phyloP scores from a whole-genome alignment of 805 yeast genomes.

The Wickerhamomyces rabaulensis region DNA sequence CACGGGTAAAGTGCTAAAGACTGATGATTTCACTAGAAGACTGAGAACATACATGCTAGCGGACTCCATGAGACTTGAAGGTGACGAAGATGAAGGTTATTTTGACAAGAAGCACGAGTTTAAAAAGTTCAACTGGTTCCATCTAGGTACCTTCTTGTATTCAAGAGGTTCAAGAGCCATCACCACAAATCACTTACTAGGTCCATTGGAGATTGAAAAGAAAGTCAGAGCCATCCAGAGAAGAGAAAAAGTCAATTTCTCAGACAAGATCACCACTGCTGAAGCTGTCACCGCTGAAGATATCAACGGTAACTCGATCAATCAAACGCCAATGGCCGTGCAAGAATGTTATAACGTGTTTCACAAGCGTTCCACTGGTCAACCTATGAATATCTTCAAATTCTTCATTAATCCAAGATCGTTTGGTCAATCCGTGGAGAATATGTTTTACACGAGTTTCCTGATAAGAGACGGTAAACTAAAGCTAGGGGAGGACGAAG shows the following conservation, averaged over 20 bases:
- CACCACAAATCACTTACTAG: slow-evolving; percentile 58
- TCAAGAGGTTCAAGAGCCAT: slow-evolving; percentile 41
- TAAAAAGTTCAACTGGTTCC: slow-evolving; percentile 52
- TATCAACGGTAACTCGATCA: slow-evolving; percentile 42
- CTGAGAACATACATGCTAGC: slow-evolving; percentile 33
- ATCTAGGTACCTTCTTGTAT: slow-evolving; percentile 48
- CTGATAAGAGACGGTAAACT: slow-evolving; percentile 69
- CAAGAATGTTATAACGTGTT: slow-evolving; percentile 44
- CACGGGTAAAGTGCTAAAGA: slow-evolving; percentile 43
- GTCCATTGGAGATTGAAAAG: slow-evolving; percentile 63
- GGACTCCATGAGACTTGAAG: slow-evolving; percentile 24
- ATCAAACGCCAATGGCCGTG: slow-evolving; percentile 64
- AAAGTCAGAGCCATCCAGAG: slow-evolving; percentile 31
- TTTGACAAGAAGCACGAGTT: slow-evolving; percentile 30
- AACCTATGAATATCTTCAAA: slow-evolving; percentile 51
- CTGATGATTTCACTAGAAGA: slow-evolving; percentile 40
- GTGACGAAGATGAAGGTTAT: slow-evolving; percentile 19
- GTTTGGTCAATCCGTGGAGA: slow-evolving; percentile 77
- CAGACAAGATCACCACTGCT: slow-evolving; percentile 44
- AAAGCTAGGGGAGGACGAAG: slow-evolving; percentile 47
- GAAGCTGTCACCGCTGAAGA: slow-evolving; percentile 47
- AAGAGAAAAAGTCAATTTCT: slow-evolving; percentile 39
- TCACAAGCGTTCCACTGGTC: slow-evolving; percentile 26
- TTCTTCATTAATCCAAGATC: slow-evolving; percentile 73
- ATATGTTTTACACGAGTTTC: slow-evolving; percentile 78